phyloP scores from a whole-genome alignment of 768 basidiomycete species.

The Podaxis pistillaris region DNA sequence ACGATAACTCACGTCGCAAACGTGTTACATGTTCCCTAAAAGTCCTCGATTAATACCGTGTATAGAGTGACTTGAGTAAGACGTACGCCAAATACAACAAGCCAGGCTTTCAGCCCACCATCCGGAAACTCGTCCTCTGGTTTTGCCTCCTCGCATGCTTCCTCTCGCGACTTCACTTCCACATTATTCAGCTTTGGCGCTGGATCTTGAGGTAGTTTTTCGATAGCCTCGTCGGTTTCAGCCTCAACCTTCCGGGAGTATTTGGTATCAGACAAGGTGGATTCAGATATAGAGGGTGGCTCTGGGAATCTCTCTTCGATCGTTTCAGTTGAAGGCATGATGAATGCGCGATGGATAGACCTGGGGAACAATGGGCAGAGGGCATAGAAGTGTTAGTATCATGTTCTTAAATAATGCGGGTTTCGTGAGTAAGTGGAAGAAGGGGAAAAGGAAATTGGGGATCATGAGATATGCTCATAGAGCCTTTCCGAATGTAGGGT shows the following conservation, averaged over 20 bases:
- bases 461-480: too few relatives aligned
- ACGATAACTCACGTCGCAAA: slow-evolving; percentile 40
- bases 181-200: too few relatives aligned
- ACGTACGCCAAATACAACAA: slow-evolving; percentile 42
- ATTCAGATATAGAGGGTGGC: not conserved
- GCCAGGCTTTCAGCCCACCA: slow-evolving; percentile 44
- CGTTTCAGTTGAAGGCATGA: not conserved
- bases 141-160: not conserved
- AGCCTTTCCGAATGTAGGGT: too few relatives aligned
- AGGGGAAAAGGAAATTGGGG: too few relatives aligned
- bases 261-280: not conserved
- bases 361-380: not conserved
- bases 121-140: slow-evolving; percentile 37
- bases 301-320: not conserved
- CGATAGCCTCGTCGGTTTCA: not conserved
- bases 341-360: not conserved
- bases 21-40: slow-evolving; percentile 44
- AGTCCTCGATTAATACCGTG: not conserved
- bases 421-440: too few relatives aligned
- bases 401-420: too few relatives aligned
- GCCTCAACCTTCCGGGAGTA: not conserved
- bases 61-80: not conserved
- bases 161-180: not conserved
- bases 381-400: too few relatives aligned
- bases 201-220: not conserved